These are phyloP conservation scores for Picea glauca DNA, from an alignment of 75 land plant genomes.

Conservation along the genomic window DNA sequence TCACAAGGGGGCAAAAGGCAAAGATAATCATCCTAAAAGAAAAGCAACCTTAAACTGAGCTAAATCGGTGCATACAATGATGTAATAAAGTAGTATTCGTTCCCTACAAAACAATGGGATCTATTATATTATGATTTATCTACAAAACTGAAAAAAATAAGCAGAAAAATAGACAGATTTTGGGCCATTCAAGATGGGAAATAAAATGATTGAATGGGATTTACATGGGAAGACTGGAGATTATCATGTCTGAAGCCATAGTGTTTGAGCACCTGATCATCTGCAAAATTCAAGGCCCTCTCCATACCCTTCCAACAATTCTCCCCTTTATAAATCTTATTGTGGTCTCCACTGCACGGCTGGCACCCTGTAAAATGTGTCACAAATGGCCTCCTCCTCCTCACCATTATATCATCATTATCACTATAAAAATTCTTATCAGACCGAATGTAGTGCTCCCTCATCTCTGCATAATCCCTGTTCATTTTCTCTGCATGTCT, in stretches of 20 bases:
- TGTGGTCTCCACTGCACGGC: constrained; percentile 77
- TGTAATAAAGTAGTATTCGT: not conserved
- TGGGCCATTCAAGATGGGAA: constrained; percentile 2
- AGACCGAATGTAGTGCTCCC: constrained; percentile 14
- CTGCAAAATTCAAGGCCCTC: not conserved
- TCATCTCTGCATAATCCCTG: not conserved
- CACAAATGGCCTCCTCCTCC: constrained; percentile 55
- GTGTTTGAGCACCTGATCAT: not conserved
- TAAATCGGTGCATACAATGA: no score
- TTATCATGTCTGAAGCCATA: constrained; percentile 5
- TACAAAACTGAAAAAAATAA: not conserved
- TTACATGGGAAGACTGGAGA: constrained; percentile 8
- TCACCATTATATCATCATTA: no score
- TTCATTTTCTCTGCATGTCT: constrained; percentile 19
- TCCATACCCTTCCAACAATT: not conserved
- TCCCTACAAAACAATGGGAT: not conserved
- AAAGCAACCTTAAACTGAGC: no score
- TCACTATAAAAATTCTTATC: constrained; percentile 12
- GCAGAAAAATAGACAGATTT: not conserved
- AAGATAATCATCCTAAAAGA: no score
- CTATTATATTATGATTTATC: not conserved
- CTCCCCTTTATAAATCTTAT: constrained; percentile 9
- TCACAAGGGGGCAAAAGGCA: no score
- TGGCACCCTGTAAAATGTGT: constrained; percentile 98
- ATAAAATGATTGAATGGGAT: constrained; percentile 6